Base-by-base conservation (phyloP, 805 yeast species). In the Babjeviella inositovora region DNA sequence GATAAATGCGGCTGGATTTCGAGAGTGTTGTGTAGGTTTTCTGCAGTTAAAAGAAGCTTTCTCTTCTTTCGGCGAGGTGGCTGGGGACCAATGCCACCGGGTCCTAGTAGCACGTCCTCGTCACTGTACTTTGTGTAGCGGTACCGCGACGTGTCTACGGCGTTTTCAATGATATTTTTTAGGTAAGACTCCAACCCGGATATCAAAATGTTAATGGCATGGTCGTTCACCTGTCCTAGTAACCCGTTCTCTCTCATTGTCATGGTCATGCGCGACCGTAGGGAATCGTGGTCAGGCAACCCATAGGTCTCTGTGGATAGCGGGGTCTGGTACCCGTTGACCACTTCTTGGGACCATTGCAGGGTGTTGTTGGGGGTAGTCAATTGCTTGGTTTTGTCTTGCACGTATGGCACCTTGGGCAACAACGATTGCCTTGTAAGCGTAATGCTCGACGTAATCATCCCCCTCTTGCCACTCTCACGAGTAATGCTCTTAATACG, bases 341-440 rank as follows among this genome's bases (percentile, higher is more conserved):
- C 57, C 14, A 56, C 60, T 27, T 56, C 62, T 29, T 54, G 60
- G 30, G 54, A 62, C 62, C 62, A 56, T 28, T 49, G 51, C 9
- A 55, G 61, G 28, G 55, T 36, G 26, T 55, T 55, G 30, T n/a
- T n/a, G n/a, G n/a, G n/a, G n/a, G n/a, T n/a, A n/a, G n/a, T n/a
- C n/a, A n/a, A n/a, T n/a, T 16, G 18, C n/a, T 45, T 30, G 53
- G 51, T 60, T 27, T 54, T 53, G 24, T 56, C 61, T 32, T 51
- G 59, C 23, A 56, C 52, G 47, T 53, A 51, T 11, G 62, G 62
- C 13, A 56, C 53, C 24, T 56, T 56, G 4, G 62, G 62, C 22
- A 56, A 43, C 23, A 56, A 37, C 6, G 62, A 41, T 26, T 56
- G 62, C 33, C 62, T 43, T 1, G 62, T 53, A 30, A 55, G 45